Conservation (phyloP, 2,329 filamentous ascomycete species). For the Camptophora hylomeconis region DNA sequence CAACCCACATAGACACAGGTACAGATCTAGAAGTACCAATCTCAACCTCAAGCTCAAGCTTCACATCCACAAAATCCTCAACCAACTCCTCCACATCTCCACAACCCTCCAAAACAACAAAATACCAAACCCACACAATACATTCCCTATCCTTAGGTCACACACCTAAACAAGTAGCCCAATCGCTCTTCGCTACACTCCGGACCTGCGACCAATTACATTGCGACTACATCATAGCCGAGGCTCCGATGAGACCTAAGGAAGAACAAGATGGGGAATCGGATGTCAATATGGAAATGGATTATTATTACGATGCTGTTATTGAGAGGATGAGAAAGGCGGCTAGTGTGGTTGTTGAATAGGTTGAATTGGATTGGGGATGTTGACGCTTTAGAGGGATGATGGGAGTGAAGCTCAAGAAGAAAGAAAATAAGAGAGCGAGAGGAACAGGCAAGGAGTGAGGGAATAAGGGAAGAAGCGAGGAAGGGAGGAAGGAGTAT, state of each 20-base stretch:
- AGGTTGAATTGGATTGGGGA: no score
- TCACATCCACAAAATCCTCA: slow-evolving; percentile 23
- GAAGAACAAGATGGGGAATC: slow-evolving; percentile 20
- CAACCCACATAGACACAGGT: no score
- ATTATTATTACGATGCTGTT: slow-evolving; percentile 65
- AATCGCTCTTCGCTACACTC: slow-evolving; percentile 76
- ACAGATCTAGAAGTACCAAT: no score
- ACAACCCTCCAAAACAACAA: background rate
- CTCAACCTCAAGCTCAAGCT: no score
- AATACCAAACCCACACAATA: slow-evolving; percentile 16
- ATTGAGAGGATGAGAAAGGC: slow-evolving; percentile 77
- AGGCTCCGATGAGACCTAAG: slow-evolving; percentile 28
- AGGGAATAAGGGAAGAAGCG: no score
- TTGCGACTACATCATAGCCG: slow-evolving; percentile 77
- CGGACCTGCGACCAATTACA: slow-evolving; percentile 68
- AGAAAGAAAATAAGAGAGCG: no score
- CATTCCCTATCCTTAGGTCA: slow-evolving; percentile 63
- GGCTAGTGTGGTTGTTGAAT: slow-evolving; percentile 31
- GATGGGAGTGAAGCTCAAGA: no score
- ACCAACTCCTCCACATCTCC: background rate
- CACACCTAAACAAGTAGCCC: slow-evolving; percentile 61
- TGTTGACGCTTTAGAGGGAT: no score
- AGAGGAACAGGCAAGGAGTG: no score
- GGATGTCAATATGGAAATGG: slow-evolving; percentile 46
- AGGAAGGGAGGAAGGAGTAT: no score